Base-by-base conservation (phyloP, 2,329 filamentous ascomycete species). In the Colletotrichum theobromicola region DNA sequence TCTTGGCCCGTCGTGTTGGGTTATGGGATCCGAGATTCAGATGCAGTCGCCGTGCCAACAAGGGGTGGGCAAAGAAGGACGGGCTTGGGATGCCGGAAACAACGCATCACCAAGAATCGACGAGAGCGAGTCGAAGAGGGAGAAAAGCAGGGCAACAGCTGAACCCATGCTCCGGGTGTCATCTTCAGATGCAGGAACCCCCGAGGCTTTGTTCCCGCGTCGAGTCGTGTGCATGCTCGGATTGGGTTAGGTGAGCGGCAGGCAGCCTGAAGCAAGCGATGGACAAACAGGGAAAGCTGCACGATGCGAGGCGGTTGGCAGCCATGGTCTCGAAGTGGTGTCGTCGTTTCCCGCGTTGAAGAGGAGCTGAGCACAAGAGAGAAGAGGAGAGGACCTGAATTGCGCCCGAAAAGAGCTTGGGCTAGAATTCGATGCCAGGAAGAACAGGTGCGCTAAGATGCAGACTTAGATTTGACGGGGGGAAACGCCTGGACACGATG, bases 41-140 rank as follows among this genome's bases (percentile, higher is more conserved):
- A 72, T 72, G 72, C 72, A 46, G 72, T 75, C 72, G 62, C 72
- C 69, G 64, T 67, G 68, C 55, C 72, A 75, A 72, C 72, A 66
- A 28, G 62, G 64, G 57, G 42, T 46, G n/a, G 67, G 53, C 60
- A 55, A 65, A 74, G 32, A 61, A 34, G 53, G 42, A 55, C 55
- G 53, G 42, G 61, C 50, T 42, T 70, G 70, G 61, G 28, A 61
- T 63, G n/a, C 58, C 32, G 42, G 63, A n/a, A 57, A 72, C 62
- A 72, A 63, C 72, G 72, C 72, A 74, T 74, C 72, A 72, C 72
- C 72, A 67, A 72, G 72, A 74, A 55, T 70, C 67, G 24, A 55
- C 26, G 55, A 32, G 21, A 61, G 57, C 67, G 67, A 74, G 50
- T 70, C 58, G 30, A 71, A 46, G 42, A 46, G 42, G 42, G n/a